phyloP scores from a whole-genome alignment of 306 rosid genomes.

The Datisca glomerata region DNA sequence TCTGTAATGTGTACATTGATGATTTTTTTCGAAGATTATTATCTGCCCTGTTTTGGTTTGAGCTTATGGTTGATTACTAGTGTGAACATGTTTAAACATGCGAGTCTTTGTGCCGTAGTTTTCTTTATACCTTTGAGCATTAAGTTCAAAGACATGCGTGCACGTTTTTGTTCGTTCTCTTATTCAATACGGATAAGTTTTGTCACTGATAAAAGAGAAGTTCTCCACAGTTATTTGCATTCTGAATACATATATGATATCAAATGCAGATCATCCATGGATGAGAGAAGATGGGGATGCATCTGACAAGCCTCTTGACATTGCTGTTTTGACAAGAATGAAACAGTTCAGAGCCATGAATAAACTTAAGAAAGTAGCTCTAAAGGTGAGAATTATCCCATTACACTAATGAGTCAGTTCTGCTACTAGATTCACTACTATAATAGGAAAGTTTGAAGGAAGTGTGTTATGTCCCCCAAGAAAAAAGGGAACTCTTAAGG shows the following conservation, averaged over 20 bases:
- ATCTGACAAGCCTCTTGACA: conserved; percentile 90
- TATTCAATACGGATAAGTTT: background rate
- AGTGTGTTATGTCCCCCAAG: no score
- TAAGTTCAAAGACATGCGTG: background rate
- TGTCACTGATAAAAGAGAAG: background rate
- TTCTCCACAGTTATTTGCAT: background rate
- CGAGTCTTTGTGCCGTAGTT: no score
- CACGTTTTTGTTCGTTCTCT: background rate
- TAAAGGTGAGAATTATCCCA: conserved; percentile 73
- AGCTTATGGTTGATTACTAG: no score
- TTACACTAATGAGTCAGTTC: no score
- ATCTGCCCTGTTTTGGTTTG: no score
- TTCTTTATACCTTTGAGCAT: no score
- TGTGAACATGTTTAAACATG: no score
- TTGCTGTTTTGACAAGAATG: conserved; percentile 85
- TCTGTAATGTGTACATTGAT: background rate
- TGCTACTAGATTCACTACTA: no score
- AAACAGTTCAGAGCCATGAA: conserved; percentile 98
- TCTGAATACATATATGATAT: background rate
- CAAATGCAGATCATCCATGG: conserved; percentile 91
- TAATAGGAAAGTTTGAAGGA: no score
- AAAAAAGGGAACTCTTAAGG: no score
- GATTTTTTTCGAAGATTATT: background rate
- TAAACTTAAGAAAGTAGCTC: conserved; percentile 92
- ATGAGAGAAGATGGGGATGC: conserved; percentile 91